Evolutionary conservation across 257 asterid genomes (phyloP).

Genomic region (Lycium barbarum): DNA sequence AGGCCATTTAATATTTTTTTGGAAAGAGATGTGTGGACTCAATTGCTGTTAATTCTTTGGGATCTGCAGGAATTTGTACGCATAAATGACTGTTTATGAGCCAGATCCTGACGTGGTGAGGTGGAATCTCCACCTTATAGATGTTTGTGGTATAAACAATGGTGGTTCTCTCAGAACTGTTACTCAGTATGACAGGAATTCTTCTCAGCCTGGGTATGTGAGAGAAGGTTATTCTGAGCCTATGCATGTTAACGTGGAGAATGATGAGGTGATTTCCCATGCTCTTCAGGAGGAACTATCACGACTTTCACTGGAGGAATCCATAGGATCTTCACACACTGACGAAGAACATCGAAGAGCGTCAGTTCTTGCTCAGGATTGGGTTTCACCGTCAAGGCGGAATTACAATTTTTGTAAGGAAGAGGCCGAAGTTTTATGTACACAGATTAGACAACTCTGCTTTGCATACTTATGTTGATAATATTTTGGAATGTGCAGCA

Average conservation of each 20-base stretch:
- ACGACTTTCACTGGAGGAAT: slow-evolving; percentile 54
- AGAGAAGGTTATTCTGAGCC: slow-evolving; percentile 60
- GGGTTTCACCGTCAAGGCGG: slow-evolving; percentile 63
- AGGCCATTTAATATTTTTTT: not conserved
- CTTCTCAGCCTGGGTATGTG: slow-evolving; percentile 45
- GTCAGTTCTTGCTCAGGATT: slow-evolving; percentile 74
- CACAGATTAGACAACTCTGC: not conserved
- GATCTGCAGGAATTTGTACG: slow-evolving; percentile 28
- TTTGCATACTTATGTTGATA: slow-evolving; percentile 28
- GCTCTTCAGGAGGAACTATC: slow-evolving; percentile 90
- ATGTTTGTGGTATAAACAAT: slow-evolving; percentile 59
- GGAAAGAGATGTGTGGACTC: slow-evolving; percentile 18
- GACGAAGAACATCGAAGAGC: slow-evolving; percentile 53
- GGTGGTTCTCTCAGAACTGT: slow-evolving; percentile 62
- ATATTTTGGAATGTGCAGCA: not conserved
- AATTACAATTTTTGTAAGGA: slow-evolving; percentile 49
- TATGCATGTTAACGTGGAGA: slow-evolving; percentile 55
- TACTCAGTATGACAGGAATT: slow-evolving; percentile 62
- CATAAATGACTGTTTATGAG: slow-evolving; percentile 56
- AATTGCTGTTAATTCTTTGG: slow-evolving; percentile 21
- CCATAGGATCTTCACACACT: slow-evolving; percentile 47
- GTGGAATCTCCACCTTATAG: slow-evolving; percentile 90
- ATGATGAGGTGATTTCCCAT: slow-evolving; percentile 73
- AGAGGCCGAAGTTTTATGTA: slow-evolving; percentile 3
- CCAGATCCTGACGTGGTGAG: slow-evolving; percentile 82